Base-by-base conservation (phyloP, 352 stramenopile genomes). In the Globisporangium carolinianum region DNA sequence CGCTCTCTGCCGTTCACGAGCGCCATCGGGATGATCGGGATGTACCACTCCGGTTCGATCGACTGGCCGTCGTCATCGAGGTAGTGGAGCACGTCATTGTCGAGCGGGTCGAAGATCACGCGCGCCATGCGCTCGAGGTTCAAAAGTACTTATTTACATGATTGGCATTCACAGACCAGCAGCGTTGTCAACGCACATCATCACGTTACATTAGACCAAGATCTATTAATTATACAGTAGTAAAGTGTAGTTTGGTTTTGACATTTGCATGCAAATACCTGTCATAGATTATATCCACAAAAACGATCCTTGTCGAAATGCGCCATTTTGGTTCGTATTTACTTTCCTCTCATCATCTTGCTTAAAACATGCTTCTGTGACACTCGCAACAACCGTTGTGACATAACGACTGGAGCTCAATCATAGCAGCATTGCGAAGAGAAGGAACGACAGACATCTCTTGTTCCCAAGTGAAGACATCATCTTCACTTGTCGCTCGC, bases 1-100 rank as follows among this genome's bases (percentile, higher is more conserved):
- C n/a, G n/a, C n/a, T n/a, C n/a, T n/a, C 76, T 91, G 47, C 97
- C 97, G 65, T 99, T 99, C 6, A 99, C 91, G 7, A 99, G 78
- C 17, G 98, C 82, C 71, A 99, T 88, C 12, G 97, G 98, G 54
- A 99, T 97, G 43, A 99, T 89, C 12, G 98, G 97, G 14, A 97
- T 73, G 48, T 97, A 98, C 79, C 86, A 97, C 60, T 92, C 84
- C 0, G 92, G 92, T 55, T 98, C 91, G 58, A 98, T 97, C 2
- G 76, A 91, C 55, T 96, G 86, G 0, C 92, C 92, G 60, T 98
- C 92, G 59, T 98, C 92, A 53, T 96, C 83, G 43, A 97, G 61
- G 65, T 96, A 97, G 45, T 87, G 86, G 12, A 98, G 76, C 8
- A 97, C 76, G 47, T 88, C 74, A 47, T 98, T 96, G 58, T 98